Evolutionary conservation across 164 flowering plant genomes (phyloP).

Genomic region (Vitis labrusca): DNA sequence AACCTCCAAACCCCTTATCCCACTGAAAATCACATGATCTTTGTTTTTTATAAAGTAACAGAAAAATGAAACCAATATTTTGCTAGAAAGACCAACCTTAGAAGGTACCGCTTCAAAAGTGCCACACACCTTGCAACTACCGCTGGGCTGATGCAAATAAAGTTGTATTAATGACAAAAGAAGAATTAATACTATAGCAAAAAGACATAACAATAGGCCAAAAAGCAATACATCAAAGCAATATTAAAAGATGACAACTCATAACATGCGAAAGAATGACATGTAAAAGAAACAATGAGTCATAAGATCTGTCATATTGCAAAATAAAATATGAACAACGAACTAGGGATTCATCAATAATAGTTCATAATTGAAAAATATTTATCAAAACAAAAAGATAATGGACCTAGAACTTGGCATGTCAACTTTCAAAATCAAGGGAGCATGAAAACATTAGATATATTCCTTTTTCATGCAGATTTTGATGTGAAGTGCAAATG

Average conservation of each 20-base stretch:
- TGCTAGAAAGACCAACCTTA: constrained; percentile 55
- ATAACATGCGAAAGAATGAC: neutral
- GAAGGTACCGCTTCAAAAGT: constrained; percentile 81
- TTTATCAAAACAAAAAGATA: too few species aligned
- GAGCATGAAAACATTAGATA: too few species aligned
- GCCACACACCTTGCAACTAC: constrained; percentile 92
- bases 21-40: neutral
- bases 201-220: neutral
- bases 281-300: neutral
- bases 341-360: too few species aligned
- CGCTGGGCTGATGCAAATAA: constrained; percentile 68
- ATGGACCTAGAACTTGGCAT: too few species aligned
- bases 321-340: too few species aligned
- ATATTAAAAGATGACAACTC: neutral
- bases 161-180: constrained; percentile 2
- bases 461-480: too few species aligned
- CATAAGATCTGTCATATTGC: too few species aligned
- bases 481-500: too few species aligned
- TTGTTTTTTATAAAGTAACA: neutral
- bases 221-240: neutral
- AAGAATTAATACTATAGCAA: constrained; percentile 1
- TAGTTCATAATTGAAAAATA: too few species aligned
- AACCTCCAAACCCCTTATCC: too few species aligned
- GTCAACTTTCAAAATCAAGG: too few species aligned
- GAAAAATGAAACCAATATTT: neutral